A percentile compares a stretch with the other conserved stretches of the same genome.
Evolutionary conservation across 768 basidiomycete genomes (phyloP).

Genomic region (Kwoniella sp.): DNA sequence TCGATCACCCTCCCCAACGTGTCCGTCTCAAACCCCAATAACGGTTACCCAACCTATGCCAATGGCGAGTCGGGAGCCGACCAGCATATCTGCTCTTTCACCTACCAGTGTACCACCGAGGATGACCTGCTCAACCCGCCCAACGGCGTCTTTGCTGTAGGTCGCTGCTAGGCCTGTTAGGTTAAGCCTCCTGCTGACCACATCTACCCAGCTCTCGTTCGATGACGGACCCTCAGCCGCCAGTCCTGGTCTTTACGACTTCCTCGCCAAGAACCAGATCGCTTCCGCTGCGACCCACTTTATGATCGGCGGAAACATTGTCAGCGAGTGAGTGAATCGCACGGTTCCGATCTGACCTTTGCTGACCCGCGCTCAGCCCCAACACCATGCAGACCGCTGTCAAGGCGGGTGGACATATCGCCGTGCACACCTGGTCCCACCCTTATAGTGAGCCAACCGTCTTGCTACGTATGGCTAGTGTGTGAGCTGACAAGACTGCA

Average conservation of each 20-base stretch:
- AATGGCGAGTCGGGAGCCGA: constrained; percentile 48
- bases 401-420: constrained; percentile 48
- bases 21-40: constrained; percentile 53
- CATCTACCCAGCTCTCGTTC: constrained; percentile 29
- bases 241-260: constrained; percentile 58
- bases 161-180: constrained; percentile 1
- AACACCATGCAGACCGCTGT: constrained; percentile 59
- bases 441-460: constrained; percentile 44
- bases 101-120: constrained; percentile 61
- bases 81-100: constrained; percentile 67
- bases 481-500: constrained; percentile 4
- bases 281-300: constrained; percentile 69
- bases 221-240: constrained; percentile 47
- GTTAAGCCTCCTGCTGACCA: not conserved
- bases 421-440: constrained; percentile 51
- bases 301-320: constrained; percentile 77
- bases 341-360: no score
- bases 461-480: no score
- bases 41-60: constrained; percentile 45
- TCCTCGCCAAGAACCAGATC: constrained; percentile 61
- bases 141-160: constrained; percentile 57
- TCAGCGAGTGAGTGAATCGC: constrained; percentile 51
- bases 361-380: constrained; percentile 42
- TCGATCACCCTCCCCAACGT: constrained; percentile 72
- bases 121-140: constrained; percentile 77